Conservation (phyloP, 2,329 filamentous ascomycete species). For the Botrytis aclada region DNA sequence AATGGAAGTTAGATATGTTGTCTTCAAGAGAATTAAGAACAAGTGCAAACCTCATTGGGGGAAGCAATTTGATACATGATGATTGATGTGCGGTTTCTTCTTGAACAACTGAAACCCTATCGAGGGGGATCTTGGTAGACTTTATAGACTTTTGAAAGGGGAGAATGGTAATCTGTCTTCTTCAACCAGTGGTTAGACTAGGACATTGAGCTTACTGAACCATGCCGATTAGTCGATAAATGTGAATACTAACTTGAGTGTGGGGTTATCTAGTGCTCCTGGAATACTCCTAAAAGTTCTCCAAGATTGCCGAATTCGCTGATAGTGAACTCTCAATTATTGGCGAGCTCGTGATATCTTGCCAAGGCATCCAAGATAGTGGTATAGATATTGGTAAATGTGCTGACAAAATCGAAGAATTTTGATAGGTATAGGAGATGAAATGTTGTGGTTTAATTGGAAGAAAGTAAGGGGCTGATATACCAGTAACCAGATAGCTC, state of each 20-base stretch:
- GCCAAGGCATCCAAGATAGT: not conserved
- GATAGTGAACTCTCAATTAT: no score
- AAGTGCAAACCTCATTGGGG: conserved; percentile 8
- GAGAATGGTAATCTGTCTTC: fast-evolving
- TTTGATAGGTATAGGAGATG: not conserved
- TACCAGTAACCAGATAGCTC: not conserved
- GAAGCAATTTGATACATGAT: conserved; percentile 1
- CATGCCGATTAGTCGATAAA: not conserved
- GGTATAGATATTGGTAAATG: not conserved
- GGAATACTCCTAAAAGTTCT: not conserved
- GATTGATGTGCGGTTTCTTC: not conserved
- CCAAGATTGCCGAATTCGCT: not conserved
- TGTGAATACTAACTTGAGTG: not conserved
- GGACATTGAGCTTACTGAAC: not conserved
- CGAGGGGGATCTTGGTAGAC: not conserved
- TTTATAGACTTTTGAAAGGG: not conserved
- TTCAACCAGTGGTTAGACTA: not conserved
- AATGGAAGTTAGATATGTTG: conserved; percentile 67
- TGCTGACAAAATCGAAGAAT: not conserved
- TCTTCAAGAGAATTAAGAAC: not conserved
- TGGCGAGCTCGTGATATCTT: not conserved
- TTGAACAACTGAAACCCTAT: not conserved
- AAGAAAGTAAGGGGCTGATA: not conserved
- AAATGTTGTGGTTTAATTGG: not conserved
- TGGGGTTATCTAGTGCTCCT: not conserved